Base-by-base conservation (phyloP, 2,329 filamentous ascomycete species). In the Hypoxylon sp. region DNA sequence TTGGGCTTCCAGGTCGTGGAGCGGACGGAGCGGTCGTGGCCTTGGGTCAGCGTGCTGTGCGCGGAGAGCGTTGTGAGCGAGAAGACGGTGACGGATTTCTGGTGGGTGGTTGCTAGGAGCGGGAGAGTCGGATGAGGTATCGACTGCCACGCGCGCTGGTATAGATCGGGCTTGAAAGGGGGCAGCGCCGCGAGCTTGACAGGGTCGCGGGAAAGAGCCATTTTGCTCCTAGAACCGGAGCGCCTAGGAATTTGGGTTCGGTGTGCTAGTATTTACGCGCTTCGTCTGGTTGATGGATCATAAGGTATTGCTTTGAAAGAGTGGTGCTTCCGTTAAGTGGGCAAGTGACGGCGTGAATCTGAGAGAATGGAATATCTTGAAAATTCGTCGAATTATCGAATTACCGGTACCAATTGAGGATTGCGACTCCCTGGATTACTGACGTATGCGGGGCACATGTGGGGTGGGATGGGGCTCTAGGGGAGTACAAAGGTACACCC, bases 21-120 rank as follows among this genome's bases (percentile, higher is more conserved):
- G 58, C 96, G 88, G n/a, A 99, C 89, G 72, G 91, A 96, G 60
- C 96, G 91, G 72, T 93, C 92, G 80, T 99, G 96, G 6, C 95
- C 96, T 64, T 93, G 94, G 6, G 90, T 89, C 57, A 98, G 89
- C 18, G 86, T 87, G 74, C 90, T 93, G 75, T 97, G 90, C 51
- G 93, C 86, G 12, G 89, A 89, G 76, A 96, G 92, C 58, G 91
- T 91, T 33, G 87, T 87, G 51, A 98, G 88, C 51, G 92, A 97
- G 84, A 96, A 97, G 73, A 99, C 86, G 66, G 93, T 94, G 60
- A 96, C 92, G 36, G 90, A 90, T 76, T 96, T 97, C 62, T 92
- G 89, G 80, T 94, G 93, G 65, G 93, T 90, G 16, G 95, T 97
- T 61, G 95, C 96, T 73, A 97, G 84, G 64, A 98, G 87, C 2